Evolutionary conservation across 2,329 filamentous ascomycete genomes (phyloP).

Genomic region (Cercospora berteroae): DNA sequence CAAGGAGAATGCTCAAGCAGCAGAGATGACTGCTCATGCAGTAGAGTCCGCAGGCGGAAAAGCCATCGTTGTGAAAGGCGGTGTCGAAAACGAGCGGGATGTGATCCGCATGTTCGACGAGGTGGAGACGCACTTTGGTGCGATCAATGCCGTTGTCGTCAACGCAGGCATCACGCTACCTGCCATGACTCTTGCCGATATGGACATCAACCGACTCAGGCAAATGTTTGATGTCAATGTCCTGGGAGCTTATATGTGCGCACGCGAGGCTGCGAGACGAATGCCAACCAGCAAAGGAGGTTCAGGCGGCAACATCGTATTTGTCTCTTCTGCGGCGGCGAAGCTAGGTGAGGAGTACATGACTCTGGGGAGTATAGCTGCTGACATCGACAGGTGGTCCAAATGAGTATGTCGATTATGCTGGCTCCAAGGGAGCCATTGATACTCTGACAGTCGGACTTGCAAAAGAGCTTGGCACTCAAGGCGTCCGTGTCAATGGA

Average conservation of each 20-base stretch:
- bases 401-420: conserved; percentile 33
- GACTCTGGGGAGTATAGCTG: neutral
- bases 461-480: conserved; percentile 30
- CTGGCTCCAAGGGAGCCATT: conserved; percentile 33
- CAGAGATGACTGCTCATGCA: conserved; percentile 22
- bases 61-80: conserved; percentile 22
- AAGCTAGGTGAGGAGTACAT: conserved; percentile 25
- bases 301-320: conserved; percentile 26
- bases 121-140: conserved; percentile 26
- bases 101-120: conserved; percentile 28
- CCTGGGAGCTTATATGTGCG: conserved; percentile 32
- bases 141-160: conserved; percentile 30
- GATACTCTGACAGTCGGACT: conserved; percentile 31
- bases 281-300: conserved; percentile 19
- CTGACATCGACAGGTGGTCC: conserved; percentile 1
- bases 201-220: conserved; percentile 25
- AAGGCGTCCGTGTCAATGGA: conserved; percentile 30
- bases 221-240: conserved; percentile 32
- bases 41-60: conserved; percentile 27
- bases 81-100: conserved; percentile 28
- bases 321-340: conserved; percentile 32
- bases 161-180: conserved; percentile 33
- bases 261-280: conserved; percentile 30
- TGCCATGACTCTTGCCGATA: conserved; percentile 28
- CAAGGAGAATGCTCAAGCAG: conserved; percentile 22